Evolutionary conservation across 257 asterid genomes (phyloP).

Genomic region (Ocimum tenuiflorum): DNA sequence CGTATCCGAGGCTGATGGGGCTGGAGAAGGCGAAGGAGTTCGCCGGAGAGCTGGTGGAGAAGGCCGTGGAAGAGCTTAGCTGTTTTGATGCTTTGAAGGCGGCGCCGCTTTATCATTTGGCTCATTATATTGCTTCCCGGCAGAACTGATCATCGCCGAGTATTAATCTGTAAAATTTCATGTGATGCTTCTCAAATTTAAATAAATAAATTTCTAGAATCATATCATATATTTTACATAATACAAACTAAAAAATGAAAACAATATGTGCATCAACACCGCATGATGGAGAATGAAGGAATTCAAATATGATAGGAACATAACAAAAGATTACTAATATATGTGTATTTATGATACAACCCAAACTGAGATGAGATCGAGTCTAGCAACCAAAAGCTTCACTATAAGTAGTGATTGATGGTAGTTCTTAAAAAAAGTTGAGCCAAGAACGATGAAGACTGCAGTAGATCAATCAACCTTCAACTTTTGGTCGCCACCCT

Average conservation of each 20-base stretch:
- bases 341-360: too few relatives aligned
- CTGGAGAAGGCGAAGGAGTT: slow-evolving; percentile 42
- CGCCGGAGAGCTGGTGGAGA: slow-evolving; percentile 35
- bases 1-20: slow-evolving; percentile 69
- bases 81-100: slow-evolving; percentile 46
- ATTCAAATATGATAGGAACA: too few relatives aligned
- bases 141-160: slow-evolving; percentile 35
- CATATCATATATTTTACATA: too few relatives aligned
- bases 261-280: too few relatives aligned
- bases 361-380: too few relatives aligned
- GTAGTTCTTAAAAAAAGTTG: neutral
- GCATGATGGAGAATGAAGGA: too few relatives aligned
- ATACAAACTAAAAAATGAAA: too few relatives aligned
- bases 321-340: too few relatives aligned
- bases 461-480: slow-evolving; percentile 37
- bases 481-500: slow-evolving; percentile 90
- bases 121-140: slow-evolving; percentile 51
- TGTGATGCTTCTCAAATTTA: neutral
- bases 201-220: too few relatives aligned
- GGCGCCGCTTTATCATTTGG: slow-evolving; percentile 53
- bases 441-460: neutral
- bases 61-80: slow-evolving; percentile 51
- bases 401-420: neutral
- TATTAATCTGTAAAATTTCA: too few relatives aligned
- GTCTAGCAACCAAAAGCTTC: too few relatives aligned